Evolutionary conservation across 2,329 filamentous ascomycete genomes (phyloP), one percentile per base, ranked within the genome.

Genomic region (Penicillium janthinellum): DNA sequence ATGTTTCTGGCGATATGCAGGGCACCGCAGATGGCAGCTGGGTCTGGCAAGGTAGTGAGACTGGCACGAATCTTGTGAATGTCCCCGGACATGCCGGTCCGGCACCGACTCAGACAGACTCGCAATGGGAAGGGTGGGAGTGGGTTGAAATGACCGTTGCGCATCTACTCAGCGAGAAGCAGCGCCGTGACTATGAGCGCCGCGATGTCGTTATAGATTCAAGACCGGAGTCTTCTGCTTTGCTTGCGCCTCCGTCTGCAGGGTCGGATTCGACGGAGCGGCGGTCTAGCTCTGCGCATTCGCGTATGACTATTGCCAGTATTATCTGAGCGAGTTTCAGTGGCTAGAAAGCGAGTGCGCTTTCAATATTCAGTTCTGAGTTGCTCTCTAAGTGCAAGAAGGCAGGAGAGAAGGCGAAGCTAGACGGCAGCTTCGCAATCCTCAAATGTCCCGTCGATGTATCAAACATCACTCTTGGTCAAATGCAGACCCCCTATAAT

Each of bases 1-100:
- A 96, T 69, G 87, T 90, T 0, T 94, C 90, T 34, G 90, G 89
- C 0, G 95, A 98, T 76, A 82, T 96, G 69, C 94, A 98, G 76
- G 90, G 89, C 1, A 87, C 84, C n/a, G 82, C 84, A 0, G 89
- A 92, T 54, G 86, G 86, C 38, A 88, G 88, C 12, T 98, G 94
- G 94, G 85, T 93, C 4, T 97, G 93, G 94, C 78, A 84, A 69
- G 82, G 84, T 34, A 82, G 83, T 38, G 88, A 89, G 67, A 81
- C 73, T 3, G 77, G 74, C 10, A 75, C 73, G 58, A 77, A 75
- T 37, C 61, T 75, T 2, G 71, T 71, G n/a, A 63, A 62, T 2
- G 64, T 53, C n/a, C n/a, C 51, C 4, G 51, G 51, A 11, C 49
- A 62, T 1, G 58, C 59, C 10, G 52, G 56, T 4, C 60, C 47